These are phyloP conservation scores for Lenwebbia sp. DNA, from an alignment of 345 rosid species.

Conservation along the genomic window DNA sequence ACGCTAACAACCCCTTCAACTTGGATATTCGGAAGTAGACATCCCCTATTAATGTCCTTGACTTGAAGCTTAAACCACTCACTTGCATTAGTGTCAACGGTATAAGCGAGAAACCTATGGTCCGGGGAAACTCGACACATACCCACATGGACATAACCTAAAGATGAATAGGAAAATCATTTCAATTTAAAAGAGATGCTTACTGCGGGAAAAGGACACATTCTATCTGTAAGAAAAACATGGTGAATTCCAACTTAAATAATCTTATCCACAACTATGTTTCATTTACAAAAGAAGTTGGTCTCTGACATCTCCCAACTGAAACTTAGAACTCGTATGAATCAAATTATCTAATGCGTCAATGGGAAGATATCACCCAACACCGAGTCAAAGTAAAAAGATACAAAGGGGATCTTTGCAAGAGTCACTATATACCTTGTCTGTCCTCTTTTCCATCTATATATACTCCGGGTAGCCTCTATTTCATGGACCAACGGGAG, in stretches of 20 bases:
- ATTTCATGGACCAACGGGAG: not conserved
- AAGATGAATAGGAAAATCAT: not conserved
- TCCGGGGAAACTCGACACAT: conserved; percentile 83
- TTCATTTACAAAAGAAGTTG: not conserved
- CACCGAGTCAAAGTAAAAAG: not conserved
- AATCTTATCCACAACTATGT: not conserved
- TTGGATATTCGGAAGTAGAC: conserved; percentile 32
- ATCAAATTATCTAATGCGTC: not conserved
- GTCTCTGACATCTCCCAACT: not conserved
- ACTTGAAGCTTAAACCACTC: conserved; percentile 70
- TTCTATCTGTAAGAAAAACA: not conserved
- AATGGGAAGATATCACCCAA: not conserved
- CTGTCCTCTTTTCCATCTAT: not conserved
- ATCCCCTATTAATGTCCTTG: conserved; percentile 57
- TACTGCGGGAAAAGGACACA: not conserved
- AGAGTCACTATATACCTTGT: not conserved
- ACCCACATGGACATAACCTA: conserved; percentile 86
- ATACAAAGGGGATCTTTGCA: not conserved
- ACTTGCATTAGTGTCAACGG: conserved; percentile 56
- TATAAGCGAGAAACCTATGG: conserved; percentile 76
- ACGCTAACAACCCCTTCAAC: conserved; percentile 65
- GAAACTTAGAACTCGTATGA: not conserved
- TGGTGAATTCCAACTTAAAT: not conserved
- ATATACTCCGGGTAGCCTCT: not conserved
- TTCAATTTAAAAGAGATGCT: not conserved